These are phyloP conservation scores for Citropsis articulata DNA, from an alignment of 345 rosid genomes.

Conservation along the genomic window DNA sequence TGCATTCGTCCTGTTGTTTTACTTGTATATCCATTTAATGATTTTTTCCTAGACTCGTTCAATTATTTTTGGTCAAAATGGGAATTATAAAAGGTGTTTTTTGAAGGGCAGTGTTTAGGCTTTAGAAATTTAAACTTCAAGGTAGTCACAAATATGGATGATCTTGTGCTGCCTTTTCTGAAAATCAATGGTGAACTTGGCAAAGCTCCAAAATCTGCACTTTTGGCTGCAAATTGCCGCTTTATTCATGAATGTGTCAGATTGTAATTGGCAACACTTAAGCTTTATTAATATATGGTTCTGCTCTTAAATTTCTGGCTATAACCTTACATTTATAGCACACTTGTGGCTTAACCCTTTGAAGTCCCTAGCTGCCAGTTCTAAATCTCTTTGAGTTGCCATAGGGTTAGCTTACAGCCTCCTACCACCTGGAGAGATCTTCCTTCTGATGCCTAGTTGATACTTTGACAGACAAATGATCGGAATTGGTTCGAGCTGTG, in stretches of 20 bases:
- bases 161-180: background rate
- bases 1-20: background rate
- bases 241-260: background rate
- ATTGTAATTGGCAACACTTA: background rate
- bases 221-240: background rate
- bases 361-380: background rate
- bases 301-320: background rate
- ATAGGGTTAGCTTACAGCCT: constrained; percentile 1
- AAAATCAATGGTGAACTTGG: background rate
- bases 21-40: background rate
- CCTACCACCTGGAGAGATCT: background rate
- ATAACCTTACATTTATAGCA: background rate
- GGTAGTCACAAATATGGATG: background rate
- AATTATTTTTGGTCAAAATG: background rate
- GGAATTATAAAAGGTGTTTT: background rate
- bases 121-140: background rate
- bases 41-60: background rate
- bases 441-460: background rate
- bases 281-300: background rate
- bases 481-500: background rate
- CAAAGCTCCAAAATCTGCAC: background rate
- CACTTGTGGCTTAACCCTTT: background rate
- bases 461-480: background rate
- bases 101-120: background rate
- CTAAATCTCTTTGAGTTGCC: background rate